phyloP scores from a whole-genome alignment of 352 stramenopile species.

The Aphanomyces invadans region DNA sequence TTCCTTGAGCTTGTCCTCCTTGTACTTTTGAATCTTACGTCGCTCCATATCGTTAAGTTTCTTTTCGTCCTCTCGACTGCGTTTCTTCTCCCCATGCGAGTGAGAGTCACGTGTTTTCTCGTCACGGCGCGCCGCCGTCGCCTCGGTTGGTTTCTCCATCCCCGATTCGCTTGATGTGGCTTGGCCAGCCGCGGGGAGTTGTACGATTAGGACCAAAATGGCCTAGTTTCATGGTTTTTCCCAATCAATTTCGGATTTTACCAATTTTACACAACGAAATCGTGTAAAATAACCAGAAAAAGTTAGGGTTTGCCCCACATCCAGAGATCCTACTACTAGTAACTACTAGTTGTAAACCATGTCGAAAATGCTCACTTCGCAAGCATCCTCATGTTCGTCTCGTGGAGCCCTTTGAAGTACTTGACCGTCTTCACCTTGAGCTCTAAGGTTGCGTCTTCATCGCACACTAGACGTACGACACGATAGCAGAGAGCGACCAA shows the following conservation, averaged over 20 bases:
- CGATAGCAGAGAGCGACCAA: not conserved
- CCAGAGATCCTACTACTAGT: not conserved
- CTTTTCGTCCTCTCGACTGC: constrained; percentile 44
- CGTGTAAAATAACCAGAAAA: not conserved
- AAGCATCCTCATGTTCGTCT: constrained; percentile 25
- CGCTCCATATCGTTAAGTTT: constrained; percentile 63
- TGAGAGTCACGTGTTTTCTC: not conserved
- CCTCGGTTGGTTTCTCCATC: constrained; percentile 18
- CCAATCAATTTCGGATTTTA: not conserved
- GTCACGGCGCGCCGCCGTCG: not conserved
- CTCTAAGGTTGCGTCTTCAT: constrained; percentile 84
- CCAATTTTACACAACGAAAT: not conserved
- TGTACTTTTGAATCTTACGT: constrained; percentile 84
- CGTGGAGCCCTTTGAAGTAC: constrained; percentile 82
- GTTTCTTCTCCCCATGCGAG: constrained; percentile 18
- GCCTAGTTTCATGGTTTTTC: too few relatives aligned
- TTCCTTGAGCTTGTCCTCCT: constrained; percentile 83
- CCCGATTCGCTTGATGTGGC: not conserved
- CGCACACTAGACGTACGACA: constrained; percentile 44
- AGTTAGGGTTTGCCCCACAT: too few relatives aligned
- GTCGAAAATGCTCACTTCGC: not conserved
- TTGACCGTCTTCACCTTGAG: constrained; percentile 87
- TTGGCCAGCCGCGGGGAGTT: not conserved
- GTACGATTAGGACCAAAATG: not conserved
- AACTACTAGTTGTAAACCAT: not conserved